Percentiles rank a stretch among this genome's conserved stretches.
Conservation (phyloP, 257 asterid species). For the Fraxinus americana region DNA sequence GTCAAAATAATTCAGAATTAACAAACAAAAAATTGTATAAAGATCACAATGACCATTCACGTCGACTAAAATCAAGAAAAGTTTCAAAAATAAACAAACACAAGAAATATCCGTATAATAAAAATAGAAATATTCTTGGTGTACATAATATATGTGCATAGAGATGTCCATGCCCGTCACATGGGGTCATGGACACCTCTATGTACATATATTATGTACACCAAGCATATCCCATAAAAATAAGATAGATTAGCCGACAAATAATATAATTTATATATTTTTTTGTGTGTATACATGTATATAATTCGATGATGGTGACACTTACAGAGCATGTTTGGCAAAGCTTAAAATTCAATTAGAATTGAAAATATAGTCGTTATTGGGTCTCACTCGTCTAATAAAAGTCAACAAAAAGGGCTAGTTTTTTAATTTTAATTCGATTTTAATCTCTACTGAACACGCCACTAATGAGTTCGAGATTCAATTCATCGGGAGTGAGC, state of each 20-base stretch:
- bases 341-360: too few relatives aligned
- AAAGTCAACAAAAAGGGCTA: too few relatives aligned
- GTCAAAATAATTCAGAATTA: slow-evolving; percentile 25
- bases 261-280: background rate
- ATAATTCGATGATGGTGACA: slow-evolving; percentile 13
- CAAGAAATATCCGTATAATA: slow-evolving; percentile 1
- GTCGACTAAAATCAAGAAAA: slow-evolving; percentile 7
- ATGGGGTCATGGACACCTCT: too few relatives aligned
- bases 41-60: slow-evolving; percentile 26
- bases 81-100: slow-evolving; percentile 22
- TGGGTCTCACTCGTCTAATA: too few relatives aligned
- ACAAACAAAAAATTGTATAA: slow-evolving; percentile 28
- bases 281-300: background rate
- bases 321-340: slow-evolving; percentile 53
- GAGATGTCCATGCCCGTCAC: too few relatives aligned
- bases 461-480: slow-evolving; percentile 74
- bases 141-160: too few relatives aligned
- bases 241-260: slow-evolving; percentile 17
- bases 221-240: slow-evolving; percentile 2
- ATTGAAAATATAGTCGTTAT: too few relatives aligned
- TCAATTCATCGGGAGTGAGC: slow-evolving; percentile 80
- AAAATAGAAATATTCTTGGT: too few relatives aligned
- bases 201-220: too few relatives aligned
- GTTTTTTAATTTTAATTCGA: too few relatives aligned
- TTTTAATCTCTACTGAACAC: too few relatives aligned